These are phyloP conservation scores for Hirsutella minnesotensis DNA, from an alignment of 2,329 filamentous ascomycete species.

Conservation along the genomic window DNA sequence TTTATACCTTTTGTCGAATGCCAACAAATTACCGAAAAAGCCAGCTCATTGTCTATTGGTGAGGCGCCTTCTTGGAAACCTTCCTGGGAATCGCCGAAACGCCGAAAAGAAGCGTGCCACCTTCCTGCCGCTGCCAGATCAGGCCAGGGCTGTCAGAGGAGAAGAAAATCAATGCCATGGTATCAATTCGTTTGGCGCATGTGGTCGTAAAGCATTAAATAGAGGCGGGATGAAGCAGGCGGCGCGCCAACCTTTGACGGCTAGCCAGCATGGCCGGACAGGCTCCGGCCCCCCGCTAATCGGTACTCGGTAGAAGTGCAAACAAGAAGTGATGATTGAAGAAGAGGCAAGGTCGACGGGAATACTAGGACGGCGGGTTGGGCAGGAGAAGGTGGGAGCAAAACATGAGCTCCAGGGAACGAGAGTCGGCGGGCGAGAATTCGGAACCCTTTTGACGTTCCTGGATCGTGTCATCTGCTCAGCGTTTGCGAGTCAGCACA, in stretches of 20 bases:
- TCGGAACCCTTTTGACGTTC: conserved; percentile 37
- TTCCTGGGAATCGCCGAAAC: too few relatives aligned
- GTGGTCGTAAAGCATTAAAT: conserved; percentile 16
- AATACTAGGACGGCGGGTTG: conserved; percentile 9
- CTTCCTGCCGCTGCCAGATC: too few relatives aligned
- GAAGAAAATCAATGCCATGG: conserved; percentile 6
- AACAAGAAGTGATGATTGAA: background rate
- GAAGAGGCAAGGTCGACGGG: background rate
- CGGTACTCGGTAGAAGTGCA: too few relatives aligned
- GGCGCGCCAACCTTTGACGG: conserved; percentile 4
- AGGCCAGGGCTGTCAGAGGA: background rate
- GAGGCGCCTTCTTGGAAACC: too few relatives aligned
- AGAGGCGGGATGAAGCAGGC: background rate
- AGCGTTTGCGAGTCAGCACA: background rate
- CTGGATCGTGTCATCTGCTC: conserved; percentile 20
- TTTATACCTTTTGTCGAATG: too few relatives aligned
- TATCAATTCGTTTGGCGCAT: conserved; percentile 15
- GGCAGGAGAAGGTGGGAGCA: conserved; percentile 35
- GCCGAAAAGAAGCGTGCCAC: too few relatives aligned
- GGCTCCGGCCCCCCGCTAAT: too few relatives aligned
- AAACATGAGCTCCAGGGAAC: conserved; percentile 38
- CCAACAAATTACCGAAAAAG: too few relatives aligned
- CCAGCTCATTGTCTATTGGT: too few relatives aligned
- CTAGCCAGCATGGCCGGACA: too few relatives aligned
- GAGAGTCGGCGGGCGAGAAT: conserved; percentile 37